Conservation (phyloP, 73 alveolate species). For the Durusdinium trenchii region DNA sequence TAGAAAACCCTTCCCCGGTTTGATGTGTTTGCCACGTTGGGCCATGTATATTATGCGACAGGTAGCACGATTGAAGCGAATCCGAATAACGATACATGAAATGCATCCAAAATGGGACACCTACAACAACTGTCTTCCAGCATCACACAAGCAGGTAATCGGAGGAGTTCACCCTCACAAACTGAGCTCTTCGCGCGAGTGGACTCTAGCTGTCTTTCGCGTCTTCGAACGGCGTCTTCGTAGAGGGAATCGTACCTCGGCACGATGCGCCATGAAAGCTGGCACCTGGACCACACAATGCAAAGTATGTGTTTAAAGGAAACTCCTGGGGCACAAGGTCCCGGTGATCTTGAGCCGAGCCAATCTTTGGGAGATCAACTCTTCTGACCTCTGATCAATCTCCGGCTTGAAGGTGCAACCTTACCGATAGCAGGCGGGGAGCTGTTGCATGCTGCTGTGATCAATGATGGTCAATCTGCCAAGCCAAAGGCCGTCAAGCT, state of each 20-base stretch:
- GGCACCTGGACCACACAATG: no score
- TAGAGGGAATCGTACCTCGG: constrained; percentile 86
- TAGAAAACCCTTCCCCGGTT: no score
- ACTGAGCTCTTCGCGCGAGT: no score
- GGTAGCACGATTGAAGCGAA: no score
- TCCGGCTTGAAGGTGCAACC: constrained; percentile 95
- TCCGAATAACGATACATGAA: not conserved
- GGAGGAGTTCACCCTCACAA: no score
- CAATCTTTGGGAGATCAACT: constrained; percentile 78
- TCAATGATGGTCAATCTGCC: not conserved
- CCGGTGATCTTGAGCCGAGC: constrained; percentile 94
- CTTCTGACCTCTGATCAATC: constrained; percentile 89
- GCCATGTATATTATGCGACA: no score
- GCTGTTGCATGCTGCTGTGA: not conserved
- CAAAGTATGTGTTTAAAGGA: no score
- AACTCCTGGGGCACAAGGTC: constrained; percentile 46
- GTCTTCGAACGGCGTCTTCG: constrained; percentile 81
- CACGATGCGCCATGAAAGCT: no score
- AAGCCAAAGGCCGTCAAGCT: constrained; percentile 40
- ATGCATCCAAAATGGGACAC: not conserved
- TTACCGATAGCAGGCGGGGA: not conserved
- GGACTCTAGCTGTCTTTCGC: constrained; percentile 77
- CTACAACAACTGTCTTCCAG: not conserved
- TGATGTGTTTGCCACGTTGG: no score
- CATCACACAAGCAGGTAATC: no score